Evolutionary conservation across 1,139 yeast genomes (phyloP).

Genomic region (Entelexis sorbosivorans): DNA sequence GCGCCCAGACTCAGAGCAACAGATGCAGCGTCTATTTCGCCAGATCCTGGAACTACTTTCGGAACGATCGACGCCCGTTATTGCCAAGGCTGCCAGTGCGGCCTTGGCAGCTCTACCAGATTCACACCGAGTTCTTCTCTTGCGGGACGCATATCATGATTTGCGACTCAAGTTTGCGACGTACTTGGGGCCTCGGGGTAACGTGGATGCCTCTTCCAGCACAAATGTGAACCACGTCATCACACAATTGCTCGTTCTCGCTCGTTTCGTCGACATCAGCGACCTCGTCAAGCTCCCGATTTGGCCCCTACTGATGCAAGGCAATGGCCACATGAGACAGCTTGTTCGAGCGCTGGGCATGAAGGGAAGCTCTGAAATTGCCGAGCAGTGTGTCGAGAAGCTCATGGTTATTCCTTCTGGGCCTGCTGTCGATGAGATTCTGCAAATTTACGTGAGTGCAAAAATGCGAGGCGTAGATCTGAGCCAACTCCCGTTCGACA

Average conservation of each 20-base stretch:
- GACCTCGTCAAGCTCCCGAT: constrained; percentile 18
- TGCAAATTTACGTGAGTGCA: constrained; percentile 15
- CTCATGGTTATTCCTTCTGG: constrained; percentile 1
- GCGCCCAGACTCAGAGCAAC: neutral
- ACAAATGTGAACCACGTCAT: neutral
- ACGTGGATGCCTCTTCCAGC: neutral
- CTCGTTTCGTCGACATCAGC: constrained; percentile 9
- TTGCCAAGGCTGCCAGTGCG: constrained; percentile 7
- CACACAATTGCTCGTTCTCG: constrained; percentile 10
- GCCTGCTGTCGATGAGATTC: constrained; percentile 15
- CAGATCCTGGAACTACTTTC: constrained; percentile 8
- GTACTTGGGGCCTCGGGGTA: constrained; percentile 18
- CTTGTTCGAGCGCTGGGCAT: constrained; percentile 16
- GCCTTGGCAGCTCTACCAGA: constrained; percentile 11
- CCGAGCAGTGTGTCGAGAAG: constrained; percentile 5
- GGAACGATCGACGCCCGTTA: constrained; percentile 1
- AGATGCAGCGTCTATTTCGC: neutral
- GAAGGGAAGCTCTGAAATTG: constrained; percentile 4
- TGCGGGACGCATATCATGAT: constrained; percentile 15
- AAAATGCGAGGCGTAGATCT: constrained; percentile 16
- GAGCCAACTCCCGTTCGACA: constrained; percentile 4
- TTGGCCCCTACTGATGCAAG: constrained; percentile 4
- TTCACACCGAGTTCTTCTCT: neutral
- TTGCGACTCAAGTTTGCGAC: constrained; percentile 15
- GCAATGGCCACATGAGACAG: neutral